These are phyloP conservation scores for Coemansia sp. DNA, from an alignment of 371 early-diverging fungal species.

Conservation along the genomic window DNA sequence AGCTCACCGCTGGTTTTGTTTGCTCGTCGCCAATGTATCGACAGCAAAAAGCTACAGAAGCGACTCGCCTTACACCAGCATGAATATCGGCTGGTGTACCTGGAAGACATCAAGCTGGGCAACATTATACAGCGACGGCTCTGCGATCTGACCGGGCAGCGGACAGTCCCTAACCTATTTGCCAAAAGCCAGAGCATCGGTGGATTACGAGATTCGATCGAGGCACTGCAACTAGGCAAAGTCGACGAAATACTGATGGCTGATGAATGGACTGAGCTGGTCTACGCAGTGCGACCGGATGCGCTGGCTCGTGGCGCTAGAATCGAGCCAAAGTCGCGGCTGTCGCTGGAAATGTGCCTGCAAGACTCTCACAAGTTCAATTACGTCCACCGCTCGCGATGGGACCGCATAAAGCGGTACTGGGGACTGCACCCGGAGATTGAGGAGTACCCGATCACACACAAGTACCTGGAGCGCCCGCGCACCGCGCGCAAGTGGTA, in stretches of 20 bases:
- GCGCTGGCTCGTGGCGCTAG: slow-evolving; percentile 10
- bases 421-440: slow-evolving; percentile 38
- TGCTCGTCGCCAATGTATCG: slow-evolving; percentile 21
- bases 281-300: slow-evolving; percentile 34
- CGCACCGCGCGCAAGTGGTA: slow-evolving; percentile 13
- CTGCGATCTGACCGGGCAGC: slow-evolving; percentile 40
- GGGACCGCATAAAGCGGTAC: slow-evolving; percentile 35
- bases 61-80: slow-evolving; percentile 4
- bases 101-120: slow-evolving; percentile 23
- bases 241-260: slow-evolving; percentile 13
- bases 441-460: slow-evolving; percentile 21
- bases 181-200: slow-evolving; percentile 40
- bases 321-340: slow-evolving; percentile 26
- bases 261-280: slow-evolving; percentile 23
- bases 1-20: slow-evolving; percentile 36
- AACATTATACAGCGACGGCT: slow-evolving; percentile 33
- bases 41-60: slow-evolving; percentile 13
- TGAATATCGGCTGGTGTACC: slow-evolving; percentile 22
- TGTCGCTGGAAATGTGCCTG: slow-evolving; percentile 37
- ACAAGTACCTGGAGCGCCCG: slow-evolving; percentile 16
- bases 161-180: slow-evolving; percentile 46
- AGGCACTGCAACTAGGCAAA: slow-evolving; percentile 23
- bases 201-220: slow-evolving; percentile 1
- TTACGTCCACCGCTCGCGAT: slow-evolving; percentile 35
- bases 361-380: slow-evolving; percentile 34